Conservation (phyloP, 345 rosid genomes). For the Gynandropsis gynandra region DNA sequence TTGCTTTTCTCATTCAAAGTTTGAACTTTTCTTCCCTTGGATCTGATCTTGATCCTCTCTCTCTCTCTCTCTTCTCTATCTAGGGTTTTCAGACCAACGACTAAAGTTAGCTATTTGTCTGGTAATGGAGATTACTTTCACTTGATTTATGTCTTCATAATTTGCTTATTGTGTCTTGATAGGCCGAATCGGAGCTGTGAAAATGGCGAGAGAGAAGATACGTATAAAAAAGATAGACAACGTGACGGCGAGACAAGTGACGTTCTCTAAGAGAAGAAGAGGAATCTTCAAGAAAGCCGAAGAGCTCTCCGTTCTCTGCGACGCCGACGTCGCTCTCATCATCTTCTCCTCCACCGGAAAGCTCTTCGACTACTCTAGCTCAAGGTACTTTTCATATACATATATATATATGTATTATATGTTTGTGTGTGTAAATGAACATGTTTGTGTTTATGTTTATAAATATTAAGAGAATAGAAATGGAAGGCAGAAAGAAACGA, state of each 20-base stretch:
- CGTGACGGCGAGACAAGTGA: constrained; percentile 57
- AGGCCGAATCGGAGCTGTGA: too few species aligned
- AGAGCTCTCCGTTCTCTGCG: constrained; percentile 64
- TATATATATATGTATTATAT: neutral
- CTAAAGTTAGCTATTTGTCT: constrained; percentile 1
- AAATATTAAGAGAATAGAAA: too few species aligned
- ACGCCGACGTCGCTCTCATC: constrained; percentile 59
- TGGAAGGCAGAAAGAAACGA: too few species aligned
- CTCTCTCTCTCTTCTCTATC: constrained; percentile 14
- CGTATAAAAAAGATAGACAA: constrained; percentile 59
- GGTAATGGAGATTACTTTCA: neutral
- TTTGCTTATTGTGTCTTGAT: neutral
- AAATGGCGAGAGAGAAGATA: constrained; percentile 60
- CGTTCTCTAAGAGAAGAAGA: constrained; percentile 58
- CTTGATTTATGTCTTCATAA: constrained; percentile 1
- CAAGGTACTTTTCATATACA: constrained; percentile 34
- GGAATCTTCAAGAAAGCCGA: constrained; percentile 69
- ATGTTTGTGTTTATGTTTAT: neutral
- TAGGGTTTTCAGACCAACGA: constrained; percentile 25
- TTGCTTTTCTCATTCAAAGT: neutral
- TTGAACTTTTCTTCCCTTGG: neutral
- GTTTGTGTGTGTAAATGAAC: neutral
- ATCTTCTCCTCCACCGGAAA: constrained; percentile 63
- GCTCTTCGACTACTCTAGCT: constrained; percentile 50
- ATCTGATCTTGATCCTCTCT: neutral